phyloP scores from a whole-genome alignment of 306 rosid genomes.

The Phaseolus lunatus region DNA sequence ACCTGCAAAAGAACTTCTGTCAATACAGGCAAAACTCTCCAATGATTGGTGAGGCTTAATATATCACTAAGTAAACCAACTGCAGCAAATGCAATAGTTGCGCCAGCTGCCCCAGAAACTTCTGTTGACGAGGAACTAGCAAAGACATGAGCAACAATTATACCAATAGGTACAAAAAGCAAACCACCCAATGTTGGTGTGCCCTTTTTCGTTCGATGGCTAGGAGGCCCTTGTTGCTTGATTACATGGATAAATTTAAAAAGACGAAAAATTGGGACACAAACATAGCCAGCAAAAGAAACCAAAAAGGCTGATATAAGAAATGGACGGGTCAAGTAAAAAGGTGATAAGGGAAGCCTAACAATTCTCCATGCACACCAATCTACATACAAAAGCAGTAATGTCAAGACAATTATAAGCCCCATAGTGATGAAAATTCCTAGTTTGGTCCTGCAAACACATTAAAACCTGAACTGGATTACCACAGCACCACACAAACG shows the following conservation, averaged over 20 bases:
- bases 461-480: conserved; percentile 42
- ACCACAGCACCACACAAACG: conserved; percentile 34
- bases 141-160: conserved; percentile 64
- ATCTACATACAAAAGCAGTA: conserved; percentile 79
- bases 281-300: conserved; percentile 84
- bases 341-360: conserved; percentile 77
- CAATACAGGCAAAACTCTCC: conserved; percentile 67
- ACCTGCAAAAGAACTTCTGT: conserved; percentile 74
- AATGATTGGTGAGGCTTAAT: conserved; percentile 62
- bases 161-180: conserved; percentile 81
- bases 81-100: conserved; percentile 87
- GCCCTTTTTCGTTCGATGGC: conserved; percentile 59
- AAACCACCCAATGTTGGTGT: conserved; percentile 96
- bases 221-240: conserved; percentile 61
- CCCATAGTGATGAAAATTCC: conserved; percentile 71
- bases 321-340: conserved; percentile 88
- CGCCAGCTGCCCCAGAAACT: conserved; percentile 72
- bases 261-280: conserved; percentile 71
- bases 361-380: conserved; percentile 95
- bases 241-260: conserved; percentile 68
- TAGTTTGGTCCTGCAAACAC: conserved; percentile 68
- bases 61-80: conserved; percentile 83
- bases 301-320: conserved; percentile 72
- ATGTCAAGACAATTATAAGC: conserved; percentile 61
- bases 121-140: conserved; percentile 73